These are phyloP conservation scores for Plasmodium sp. DNA, from an alignment of 169 alveolate species.

Conservation along the genomic window DNA sequence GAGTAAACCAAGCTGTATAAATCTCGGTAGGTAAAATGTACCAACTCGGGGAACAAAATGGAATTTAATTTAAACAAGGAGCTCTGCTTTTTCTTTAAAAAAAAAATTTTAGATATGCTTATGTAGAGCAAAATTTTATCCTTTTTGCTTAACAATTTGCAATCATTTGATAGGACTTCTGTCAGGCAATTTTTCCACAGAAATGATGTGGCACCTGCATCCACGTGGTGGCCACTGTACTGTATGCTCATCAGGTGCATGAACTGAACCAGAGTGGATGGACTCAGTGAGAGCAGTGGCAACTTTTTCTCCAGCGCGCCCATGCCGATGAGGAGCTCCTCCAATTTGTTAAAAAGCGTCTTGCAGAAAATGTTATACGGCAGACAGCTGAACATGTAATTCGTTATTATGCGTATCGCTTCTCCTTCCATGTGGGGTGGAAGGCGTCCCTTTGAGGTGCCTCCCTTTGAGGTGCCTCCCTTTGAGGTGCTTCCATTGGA, in stretches of 20 bases:
- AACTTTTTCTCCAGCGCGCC: background rate
- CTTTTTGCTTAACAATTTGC: constrained; percentile 13
- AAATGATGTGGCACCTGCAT: background rate
- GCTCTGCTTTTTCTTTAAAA: constrained; percentile 11
- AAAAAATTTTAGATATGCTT: constrained; percentile 27
- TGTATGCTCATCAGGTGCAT: constrained; percentile 21
- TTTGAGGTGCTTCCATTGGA: background rate
- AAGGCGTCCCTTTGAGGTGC: background rate
- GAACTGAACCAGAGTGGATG: constrained; percentile 5
- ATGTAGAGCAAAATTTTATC: constrained; percentile 43
- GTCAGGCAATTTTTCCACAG: background rate
- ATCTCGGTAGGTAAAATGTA: constrained; percentile 61
- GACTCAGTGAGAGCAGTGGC: background rate
- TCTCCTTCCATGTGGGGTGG: background rate
- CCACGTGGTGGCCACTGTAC: background rate
- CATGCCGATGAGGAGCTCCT: background rate
- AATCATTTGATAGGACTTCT: constrained; percentile 16
- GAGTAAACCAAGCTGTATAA: constrained; percentile 28
- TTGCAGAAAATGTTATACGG: constrained; percentile 28
- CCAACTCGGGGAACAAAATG: constrained; percentile 16
- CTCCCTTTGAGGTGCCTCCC: background rate
- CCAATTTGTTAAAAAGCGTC: background rate
- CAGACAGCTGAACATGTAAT: constrained; percentile 55
- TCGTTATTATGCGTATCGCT: background rate
- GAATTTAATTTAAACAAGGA: constrained; percentile 24